Percentiles rank a stretch among this genome's conserved stretches.
Evolutionary conservation across 257 asterid species (phyloP).

Genomic region (Striga asiatica): DNA sequence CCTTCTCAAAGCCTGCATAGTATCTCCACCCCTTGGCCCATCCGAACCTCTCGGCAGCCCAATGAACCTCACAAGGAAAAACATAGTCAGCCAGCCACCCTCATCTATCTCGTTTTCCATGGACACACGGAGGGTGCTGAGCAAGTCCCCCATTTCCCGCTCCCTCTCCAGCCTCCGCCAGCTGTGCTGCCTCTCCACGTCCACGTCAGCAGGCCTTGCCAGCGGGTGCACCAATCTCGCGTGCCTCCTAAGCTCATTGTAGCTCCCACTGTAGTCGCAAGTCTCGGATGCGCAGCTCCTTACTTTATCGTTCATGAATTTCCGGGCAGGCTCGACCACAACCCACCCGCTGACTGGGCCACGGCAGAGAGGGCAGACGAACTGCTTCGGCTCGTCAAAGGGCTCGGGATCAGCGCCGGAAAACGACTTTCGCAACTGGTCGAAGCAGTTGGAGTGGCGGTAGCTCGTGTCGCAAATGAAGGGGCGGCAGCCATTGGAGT

Average conservation of each 20-base stretch:
- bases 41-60: too few species aligned
- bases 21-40: too few species aligned
- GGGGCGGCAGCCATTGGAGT: slow-evolving; percentile 7
- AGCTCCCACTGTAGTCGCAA: slow-evolving; percentile 58
- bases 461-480: background rate
- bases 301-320: slow-evolving; percentile 56
- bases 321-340: slow-evolving; percentile 62
- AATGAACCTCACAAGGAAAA: too few species aligned
- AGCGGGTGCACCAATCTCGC: slow-evolving; percentile 82
- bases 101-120: too few species aligned
- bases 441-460: background rate
- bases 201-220: slow-evolving; percentile 70
- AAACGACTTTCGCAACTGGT: too few species aligned
- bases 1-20: too few species aligned
- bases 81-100: too few species aligned
- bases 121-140: slow-evolving; percentile 67
- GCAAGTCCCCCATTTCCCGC: slow-evolving; percentile 65
- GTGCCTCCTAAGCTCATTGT: slow-evolving; percentile 65
- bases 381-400: too few species aligned
- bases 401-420: too few species aligned
- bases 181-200: slow-evolving; percentile 60
- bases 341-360: slow-evolving; percentile 70
- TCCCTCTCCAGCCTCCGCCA: slow-evolving; percentile 74
- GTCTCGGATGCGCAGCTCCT: slow-evolving; percentile 75
- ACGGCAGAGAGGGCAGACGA: slow-evolving; percentile 93